Conservation (phyloP, 129 eudicot species). For the Saussurea involucrata region DNA sequence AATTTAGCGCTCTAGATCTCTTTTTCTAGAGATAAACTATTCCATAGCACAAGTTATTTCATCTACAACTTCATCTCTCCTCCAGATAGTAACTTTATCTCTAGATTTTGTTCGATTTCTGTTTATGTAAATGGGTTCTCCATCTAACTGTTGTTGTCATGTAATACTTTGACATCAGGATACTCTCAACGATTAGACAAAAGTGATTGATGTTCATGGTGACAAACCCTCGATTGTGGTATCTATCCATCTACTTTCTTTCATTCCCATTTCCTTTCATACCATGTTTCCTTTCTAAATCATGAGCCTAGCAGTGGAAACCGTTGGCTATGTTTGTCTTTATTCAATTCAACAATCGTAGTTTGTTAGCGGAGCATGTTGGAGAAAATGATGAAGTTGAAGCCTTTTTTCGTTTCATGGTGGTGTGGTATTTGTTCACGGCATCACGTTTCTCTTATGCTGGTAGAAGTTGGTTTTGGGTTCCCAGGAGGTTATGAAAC, state of each 20-base stretch:
- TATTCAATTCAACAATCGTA: not conserved
- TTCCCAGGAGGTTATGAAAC: constrained; percentile 45
- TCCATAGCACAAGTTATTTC: too few relatives aligned
- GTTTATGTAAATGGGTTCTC: too few relatives aligned
- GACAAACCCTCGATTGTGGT: not conserved
- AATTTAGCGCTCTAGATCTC: too few relatives aligned
- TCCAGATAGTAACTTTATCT: too few relatives aligned
- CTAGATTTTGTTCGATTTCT: too few relatives aligned
- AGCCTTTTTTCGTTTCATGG: not conserved
- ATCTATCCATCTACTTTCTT: not conserved
- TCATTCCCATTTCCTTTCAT: not conserved
- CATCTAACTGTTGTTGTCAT: too few relatives aligned
- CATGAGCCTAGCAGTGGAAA: not conserved
- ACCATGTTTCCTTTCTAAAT: not conserved
- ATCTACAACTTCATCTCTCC: too few relatives aligned
- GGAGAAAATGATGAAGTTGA: not conserved
- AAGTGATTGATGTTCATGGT: too few relatives aligned
- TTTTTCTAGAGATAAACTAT: too few relatives aligned
- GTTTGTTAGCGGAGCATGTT: not conserved
- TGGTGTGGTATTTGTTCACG: not conserved
- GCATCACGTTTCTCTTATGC: constrained; percentile 8
- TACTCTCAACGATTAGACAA: too few relatives aligned
- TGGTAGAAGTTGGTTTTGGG: not conserved
- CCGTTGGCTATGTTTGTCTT: not conserved
- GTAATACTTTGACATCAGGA: too few relatives aligned